These are phyloP conservation scores for Sedum album DNA, from an alignment of 164 flowering plant species.

Conservation along the genomic window DNA sequence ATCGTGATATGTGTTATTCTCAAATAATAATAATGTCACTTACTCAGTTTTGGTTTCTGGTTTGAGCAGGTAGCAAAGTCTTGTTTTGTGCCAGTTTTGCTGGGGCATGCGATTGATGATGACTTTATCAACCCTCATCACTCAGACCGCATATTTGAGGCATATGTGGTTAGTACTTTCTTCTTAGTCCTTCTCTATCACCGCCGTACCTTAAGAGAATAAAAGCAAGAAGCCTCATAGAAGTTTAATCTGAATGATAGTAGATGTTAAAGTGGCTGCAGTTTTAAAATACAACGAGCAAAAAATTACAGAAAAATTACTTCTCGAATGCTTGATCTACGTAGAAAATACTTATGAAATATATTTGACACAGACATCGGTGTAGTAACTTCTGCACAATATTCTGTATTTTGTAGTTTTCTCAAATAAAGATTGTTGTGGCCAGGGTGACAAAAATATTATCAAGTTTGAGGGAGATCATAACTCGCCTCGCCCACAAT, in stretches of 20 bases:
- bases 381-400: not conserved
- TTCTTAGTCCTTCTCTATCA: not conserved
- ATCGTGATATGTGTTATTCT: not conserved
- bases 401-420: not conserved
- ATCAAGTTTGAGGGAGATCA: slow-evolving; percentile 94
- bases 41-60: not conserved
- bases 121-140: slow-evolving; percentile 90
- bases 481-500: slow-evolving; percentile 94
- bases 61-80: slow-evolving; percentile 52
- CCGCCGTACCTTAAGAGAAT: not conserved
- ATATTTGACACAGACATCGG: not conserved
- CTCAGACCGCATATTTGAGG: slow-evolving; percentile 70
- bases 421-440: slow-evolving; percentile 11
- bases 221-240: not conserved
- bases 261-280: no score
- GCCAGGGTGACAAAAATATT: slow-evolving; percentile 96
- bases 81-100: slow-evolving; percentile 79
- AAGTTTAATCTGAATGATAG: no score
- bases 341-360: no score
- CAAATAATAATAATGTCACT: not conserved
- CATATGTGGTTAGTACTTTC: slow-evolving; percentile 50
- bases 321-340: no score
- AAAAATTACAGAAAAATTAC: no score
- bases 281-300: no score
- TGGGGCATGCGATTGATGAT: slow-evolving; percentile 93